phyloP scores from a whole-genome alignment of 345 rosid species.

The Brassica napus region Da-Ae NC_063446.1:8152001-8152500 shows the following conservation, averaged over 20 bases:
- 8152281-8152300: background rate
- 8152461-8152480: no score
- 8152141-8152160: background rate
- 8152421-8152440: no score
- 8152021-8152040: constrained; percentile 30
- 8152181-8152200: background rate
- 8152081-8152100: background rate
- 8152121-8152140: background rate
- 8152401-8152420: no score
- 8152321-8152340: background rate
- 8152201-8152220: background rate
- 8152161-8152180: background rate
- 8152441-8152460: no score
- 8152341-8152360: background rate
- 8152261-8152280: background rate
- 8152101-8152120: background rate
- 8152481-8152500: no score
- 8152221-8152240: background rate
- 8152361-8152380: background rate
- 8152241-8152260: no score
- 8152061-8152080: background rate
- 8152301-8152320: background rate
- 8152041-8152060: constrained; percentile 8
- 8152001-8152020: constrained; percentile 11
- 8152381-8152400: background rate